phyloP scores from a whole-genome alignment of 1,139 yeast species.

The Blastobotrys indianensis region DNA sequence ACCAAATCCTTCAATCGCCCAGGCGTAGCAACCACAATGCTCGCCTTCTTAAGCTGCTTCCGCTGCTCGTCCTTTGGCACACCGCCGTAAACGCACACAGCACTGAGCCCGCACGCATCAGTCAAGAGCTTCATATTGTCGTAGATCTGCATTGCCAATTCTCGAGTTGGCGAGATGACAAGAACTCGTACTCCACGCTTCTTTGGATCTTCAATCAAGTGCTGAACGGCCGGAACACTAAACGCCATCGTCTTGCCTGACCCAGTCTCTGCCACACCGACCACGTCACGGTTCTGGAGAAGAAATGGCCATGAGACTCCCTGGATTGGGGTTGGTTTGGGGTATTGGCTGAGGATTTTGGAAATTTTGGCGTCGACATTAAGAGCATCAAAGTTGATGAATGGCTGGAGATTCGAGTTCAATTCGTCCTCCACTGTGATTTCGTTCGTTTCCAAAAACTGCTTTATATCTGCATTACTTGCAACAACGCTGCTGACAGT shows the following conservation, averaged over 20 bases:
- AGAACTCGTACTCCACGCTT: slow-evolving; percentile 60
- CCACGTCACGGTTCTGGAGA: slow-evolving; percentile 72
- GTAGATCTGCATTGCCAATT: slow-evolving; percentile 87
- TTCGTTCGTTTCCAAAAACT: slow-evolving; percentile 63
- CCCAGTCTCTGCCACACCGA: slow-evolving; percentile 97
- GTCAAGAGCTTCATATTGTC: slow-evolving; percentile 74
- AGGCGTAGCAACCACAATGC: slow-evolving; percentile 92
- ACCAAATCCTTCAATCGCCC: slow-evolving; percentile 90
- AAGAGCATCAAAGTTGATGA: slow-evolving; percentile 61
- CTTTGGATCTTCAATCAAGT: slow-evolving; percentile 36
- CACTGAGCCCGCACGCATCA: slow-evolving; percentile 52
- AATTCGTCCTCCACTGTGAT: slow-evolving; percentile 72
- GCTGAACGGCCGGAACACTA: slow-evolving; percentile 93
- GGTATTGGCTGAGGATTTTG: slow-evolving; percentile 61
- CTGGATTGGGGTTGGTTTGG: slow-evolving; percentile 94
- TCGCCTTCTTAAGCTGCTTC: slow-evolving; percentile 53
- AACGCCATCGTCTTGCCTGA: slow-evolving; percentile 94
- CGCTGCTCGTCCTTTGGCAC: slow-evolving; percentile 93
- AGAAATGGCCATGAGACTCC: slow-evolving; percentile 96
- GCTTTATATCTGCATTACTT: slow-evolving; percentile 43
- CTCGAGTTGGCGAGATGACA: slow-evolving; percentile 95
- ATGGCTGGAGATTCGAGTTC: slow-evolving; percentile 52
- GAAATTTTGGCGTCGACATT: slow-evolving; percentile 51
- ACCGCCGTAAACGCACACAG: slow-evolving; percentile 94
- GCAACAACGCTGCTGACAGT: not conserved